Percentiles rank a stretch among this genome's conserved stretches.
phyloP scores from a whole-genome alignment of 352 stramenopile genomes.

The Globisporangium cylindrosporum region DNA sequence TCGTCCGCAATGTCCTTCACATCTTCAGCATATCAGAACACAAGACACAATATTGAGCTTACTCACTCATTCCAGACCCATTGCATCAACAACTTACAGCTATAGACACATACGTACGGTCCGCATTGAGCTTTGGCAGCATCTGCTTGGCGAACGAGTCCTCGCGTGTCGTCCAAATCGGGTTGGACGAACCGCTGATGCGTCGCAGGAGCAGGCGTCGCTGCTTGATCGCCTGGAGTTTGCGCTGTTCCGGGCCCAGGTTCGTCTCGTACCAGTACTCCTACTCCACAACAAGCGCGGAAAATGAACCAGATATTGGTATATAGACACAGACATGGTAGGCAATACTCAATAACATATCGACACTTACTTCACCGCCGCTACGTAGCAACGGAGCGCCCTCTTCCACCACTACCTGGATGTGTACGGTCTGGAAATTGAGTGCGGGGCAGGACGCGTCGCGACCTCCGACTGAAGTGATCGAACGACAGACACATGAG shows the following conservation, averaged over 20 bases:
- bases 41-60: background rate
- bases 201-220: slow-evolving; percentile 65
- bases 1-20: slow-evolving; percentile 70
- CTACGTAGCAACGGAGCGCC: slow-evolving; percentile 68
- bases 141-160: slow-evolving; percentile 62
- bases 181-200: slow-evolving; percentile 42
- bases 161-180: slow-evolving; percentile 65
- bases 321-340: background rate
- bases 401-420: slow-evolving; percentile 51
- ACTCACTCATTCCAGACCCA: background rate
- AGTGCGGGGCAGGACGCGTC: slow-evolving; percentile 36
- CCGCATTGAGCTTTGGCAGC: slow-evolving; percentile 59
- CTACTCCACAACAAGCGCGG: slow-evolving; percentile 17
- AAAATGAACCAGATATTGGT: background rate
- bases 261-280: slow-evolving; percentile 76
- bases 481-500: background rate
- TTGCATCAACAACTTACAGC: background rate
- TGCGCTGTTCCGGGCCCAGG: slow-evolving; percentile 50
- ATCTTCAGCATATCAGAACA: slow-evolving; percentile 22
- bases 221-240: slow-evolving; percentile 51
- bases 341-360: background rate
- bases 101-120: slow-evolving; percentile 32
- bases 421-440: slow-evolving; percentile 55
- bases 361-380: slow-evolving; percentile 56
- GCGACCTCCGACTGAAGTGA: slow-evolving; percentile 40